These are phyloP conservation scores for Penicillium sp. DNA, from an alignment of 2,329 filamentous ascomycete genomes.

Conservation along the genomic window DNA sequence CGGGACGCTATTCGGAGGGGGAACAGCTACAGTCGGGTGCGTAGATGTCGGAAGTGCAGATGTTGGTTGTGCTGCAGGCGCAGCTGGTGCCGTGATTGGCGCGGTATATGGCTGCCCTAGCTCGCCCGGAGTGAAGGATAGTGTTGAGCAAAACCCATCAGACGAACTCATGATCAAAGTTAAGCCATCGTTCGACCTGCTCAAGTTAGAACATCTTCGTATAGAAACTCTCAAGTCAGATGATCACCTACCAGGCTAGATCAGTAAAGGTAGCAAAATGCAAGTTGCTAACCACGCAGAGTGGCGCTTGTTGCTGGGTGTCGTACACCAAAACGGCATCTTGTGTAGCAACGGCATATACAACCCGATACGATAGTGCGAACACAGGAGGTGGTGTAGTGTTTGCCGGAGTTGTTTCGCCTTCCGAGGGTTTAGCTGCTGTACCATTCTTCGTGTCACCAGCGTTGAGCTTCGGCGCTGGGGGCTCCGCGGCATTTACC, in stretches of 20 bases:
- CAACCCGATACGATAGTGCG: slow-evolving; percentile 85
- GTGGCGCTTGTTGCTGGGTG: slow-evolving; percentile 91
- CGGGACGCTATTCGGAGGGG: slow-evolving; percentile 56
- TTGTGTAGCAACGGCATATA: slow-evolving; percentile 96
- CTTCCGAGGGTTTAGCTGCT: slow-evolving; percentile 58
- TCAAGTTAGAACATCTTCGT: slow-evolving; percentile 27
- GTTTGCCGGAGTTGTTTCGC: slow-evolving; percentile 53
- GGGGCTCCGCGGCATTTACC: slow-evolving; percentile 69
- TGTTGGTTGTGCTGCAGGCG: slow-evolving; percentile 58
- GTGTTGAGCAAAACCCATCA: slow-evolving; percentile 92
- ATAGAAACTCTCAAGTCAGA: background rate
- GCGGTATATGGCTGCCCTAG: slow-evolving; percentile 79
- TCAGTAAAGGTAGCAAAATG: slow-evolving; percentile 98
- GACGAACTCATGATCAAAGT: slow-evolving; percentile 95
- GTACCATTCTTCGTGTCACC: slow-evolving; percentile 60
- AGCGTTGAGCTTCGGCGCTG: slow-evolving; percentile 52
- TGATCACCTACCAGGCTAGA: slow-evolving; percentile 76
- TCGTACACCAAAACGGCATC: slow-evolving; percentile 95
- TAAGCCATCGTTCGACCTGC: slow-evolving; percentile 74
- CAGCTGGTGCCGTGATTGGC: slow-evolving; percentile 33
- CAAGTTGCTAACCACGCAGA: slow-evolving; percentile 94
- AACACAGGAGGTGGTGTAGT: slow-evolving; percentile 71
- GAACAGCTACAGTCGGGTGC: slow-evolving; percentile 60
- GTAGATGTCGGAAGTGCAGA: slow-evolving; percentile 75
- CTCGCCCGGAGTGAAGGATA: slow-evolving; percentile 83